Evolutionary conservation across 208 protist species (phyloP).

Genomic region (Naegleria lovaniensis): DNA sequence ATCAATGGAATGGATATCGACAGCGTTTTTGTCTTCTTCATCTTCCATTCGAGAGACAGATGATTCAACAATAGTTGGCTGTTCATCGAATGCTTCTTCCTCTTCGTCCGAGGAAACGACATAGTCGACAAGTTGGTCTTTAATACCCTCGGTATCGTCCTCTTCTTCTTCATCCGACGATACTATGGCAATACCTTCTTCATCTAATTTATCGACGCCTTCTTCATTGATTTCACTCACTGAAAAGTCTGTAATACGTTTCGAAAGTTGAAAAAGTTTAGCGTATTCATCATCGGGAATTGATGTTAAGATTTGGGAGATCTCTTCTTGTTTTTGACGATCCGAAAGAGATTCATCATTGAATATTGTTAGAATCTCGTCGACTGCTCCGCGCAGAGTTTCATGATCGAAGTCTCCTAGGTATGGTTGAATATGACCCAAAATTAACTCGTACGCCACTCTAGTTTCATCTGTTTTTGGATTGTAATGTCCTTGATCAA

Average conservation of each 20-base stretch:
- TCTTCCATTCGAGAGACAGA: not conserved
- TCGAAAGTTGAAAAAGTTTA: not conserved
- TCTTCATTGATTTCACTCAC: not conserved
- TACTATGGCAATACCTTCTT: slow-evolving; percentile 57
- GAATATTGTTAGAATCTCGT: slow-evolving; percentile 28
- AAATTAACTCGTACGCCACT: slow-evolving; percentile 3
- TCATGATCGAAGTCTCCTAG: not conserved
- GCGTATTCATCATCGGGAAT: not conserved
- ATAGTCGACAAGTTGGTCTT: not conserved
- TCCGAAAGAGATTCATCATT: not conserved
- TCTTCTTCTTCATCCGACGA: slow-evolving; percentile 63
- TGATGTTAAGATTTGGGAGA: not conserved
- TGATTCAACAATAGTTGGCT: slow-evolving; percentile 6
- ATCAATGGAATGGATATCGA: slow-evolving; percentile 64
- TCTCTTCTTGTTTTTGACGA: not conserved
- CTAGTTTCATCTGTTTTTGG: slow-evolving; percentile 20
- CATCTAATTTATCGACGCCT: slow-evolving; percentile 27
- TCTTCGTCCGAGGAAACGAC: slow-evolving; percentile 5
- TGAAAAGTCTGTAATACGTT: slow-evolving; percentile 9
- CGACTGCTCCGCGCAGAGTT: not conserved
- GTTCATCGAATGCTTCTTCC: not conserved
- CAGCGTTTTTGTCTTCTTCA: slow-evolving; percentile 27
- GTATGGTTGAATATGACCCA: not conserved
- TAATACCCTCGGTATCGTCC: slow-evolving; percentile 14
- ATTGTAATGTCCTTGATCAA: slow-evolving; percentile 1